Base-by-base conservation (phyloP, 1,139 yeast species). In the Candida sojae region DNA sequence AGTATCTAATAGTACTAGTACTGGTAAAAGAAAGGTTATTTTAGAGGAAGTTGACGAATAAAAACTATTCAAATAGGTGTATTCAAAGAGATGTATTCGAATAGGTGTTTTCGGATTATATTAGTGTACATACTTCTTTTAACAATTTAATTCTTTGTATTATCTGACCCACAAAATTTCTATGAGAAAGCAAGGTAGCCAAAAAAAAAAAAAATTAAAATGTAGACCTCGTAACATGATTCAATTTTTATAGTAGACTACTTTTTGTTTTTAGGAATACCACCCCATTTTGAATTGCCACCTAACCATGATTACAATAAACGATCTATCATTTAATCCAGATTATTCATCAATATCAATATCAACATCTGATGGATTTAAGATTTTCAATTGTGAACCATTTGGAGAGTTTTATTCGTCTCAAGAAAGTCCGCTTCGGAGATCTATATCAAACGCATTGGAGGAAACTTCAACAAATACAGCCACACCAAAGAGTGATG, bases 41-140 rank as follows among this genome's bases (percentile, higher is more conserved):
- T 67, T 79, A 52, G 82, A 78, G 59, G 81, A 78, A 53, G 80
- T 79, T 42, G 79, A 73, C 8, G 80, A 77, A 49, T 70, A 64
- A 35, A 21, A 7, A 17, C 21, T 17, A 17, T 17, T 17, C 3
- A 3, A 17, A 3, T 17, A 17, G 21, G 21, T 17, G 3, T 17
- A 17, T 17, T 17, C 21, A 3, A 17, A 17, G 21, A 17, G 21
- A 3, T 17, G 21, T 17, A 17, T 17, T 17, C 21, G 3, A 17
- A 17, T 17, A 17, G 21, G 21, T 17, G 2, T 17, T 17, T 17
- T 17, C 3, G 21, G 21, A 17, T 17, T 17, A 17, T 17, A 17
- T 17, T 17, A 17, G 21, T 17, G 21, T 17, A 17, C 21, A 17
- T 17, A 17, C 21, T 17, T 17, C 21, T 17, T 17, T 17, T 17